Percentiles rank a stretch among this genome's conserved stretches.
These are phyloP conservation scores for Hypoxylon subgilvum DNA, from an alignment of 495 filamentous ascomycete genomes.

Conservation along the genomic window DNA sequence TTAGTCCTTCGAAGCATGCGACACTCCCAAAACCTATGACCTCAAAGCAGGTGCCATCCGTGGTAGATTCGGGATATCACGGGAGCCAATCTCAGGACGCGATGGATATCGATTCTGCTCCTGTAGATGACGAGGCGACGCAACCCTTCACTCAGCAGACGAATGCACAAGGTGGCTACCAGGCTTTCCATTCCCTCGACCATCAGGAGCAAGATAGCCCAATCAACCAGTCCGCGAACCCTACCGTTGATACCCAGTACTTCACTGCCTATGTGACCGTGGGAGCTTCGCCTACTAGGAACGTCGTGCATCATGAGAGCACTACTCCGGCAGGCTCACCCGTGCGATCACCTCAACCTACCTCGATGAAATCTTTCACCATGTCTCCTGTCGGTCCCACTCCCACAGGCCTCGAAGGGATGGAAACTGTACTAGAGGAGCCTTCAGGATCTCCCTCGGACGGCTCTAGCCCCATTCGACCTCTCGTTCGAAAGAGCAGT, in stretches of 20 bases:
- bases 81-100: constrained; percentile 63
- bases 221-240: constrained; percentile 21
- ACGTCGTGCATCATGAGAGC: constrained; percentile 24
- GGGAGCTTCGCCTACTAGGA: constrained; percentile 16
- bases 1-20: constrained; percentile 30
- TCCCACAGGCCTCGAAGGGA: constrained; percentile 19
- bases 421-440: constrained; percentile 54
- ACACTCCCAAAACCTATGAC: constrained; percentile 21
- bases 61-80: constrained; percentile 81
- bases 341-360: constrained; percentile 11
- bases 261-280: constrained; percentile 30
- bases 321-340: constrained; percentile 42
- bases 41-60: constrained; percentile 32
- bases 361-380: constrained; percentile 34
- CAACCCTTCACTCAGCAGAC: constrained; percentile 29
- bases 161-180: constrained; percentile 19
- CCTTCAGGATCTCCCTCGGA: constrained; percentile 58
- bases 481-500: constrained; percentile 84
- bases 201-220: constrained; percentile 16
- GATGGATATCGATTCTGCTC: constrained; percentile 37
- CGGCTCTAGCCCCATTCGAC: constrained; percentile 55
- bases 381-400: constrained; percentile 27
- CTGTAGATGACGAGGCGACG: constrained; percentile 26
- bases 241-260: constrained; percentile 27
- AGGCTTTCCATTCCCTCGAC: constrained; percentile 9